Base-by-base conservation (phyloP, 352 stramenopile species). In the Pythium dissimile region DNA sequence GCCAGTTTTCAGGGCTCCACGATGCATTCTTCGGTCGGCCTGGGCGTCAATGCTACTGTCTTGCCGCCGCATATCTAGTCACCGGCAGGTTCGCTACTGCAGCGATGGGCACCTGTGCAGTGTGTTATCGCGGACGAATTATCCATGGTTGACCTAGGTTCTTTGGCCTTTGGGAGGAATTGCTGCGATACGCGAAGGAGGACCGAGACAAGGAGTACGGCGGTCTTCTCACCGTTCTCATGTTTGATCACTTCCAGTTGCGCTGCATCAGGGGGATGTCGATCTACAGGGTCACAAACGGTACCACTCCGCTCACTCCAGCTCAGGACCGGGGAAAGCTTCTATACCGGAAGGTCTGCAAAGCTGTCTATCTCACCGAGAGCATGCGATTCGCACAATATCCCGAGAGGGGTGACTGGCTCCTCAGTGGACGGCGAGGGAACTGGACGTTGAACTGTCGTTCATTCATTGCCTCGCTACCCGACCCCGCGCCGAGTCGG, bases 101-200 rank as follows among this genome's bases (percentile, higher is more conserved):
- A 23, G 1, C 23, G 43, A 26, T 62, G 62, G 54, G 62, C 52
- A 7, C 55, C 62, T 9, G 39, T 62, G 1, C 8, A 54, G 1
- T 55, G 44, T 5, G 37, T 65, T 0, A 38, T 69, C 16, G 62
- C 31, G 0, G 55, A 69, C 46, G 62, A 69, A 41, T 7, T 66
- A 6, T 66, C 51, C 0, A 65, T 69, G 50, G 43, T 39, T n/a
- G 47, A 62, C 37, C 18, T 69, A 1, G 31, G 13, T 57, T 69
- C 11, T 62, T 65, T 21, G 55, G 55, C 13, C 38, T 69, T 1
- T 64, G 62, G 54, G 62, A 62, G 51, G 62, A 69, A 53, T 42
- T 55, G 4, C n/a, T 65, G 5, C 30, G 32, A 5, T 9, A 56
- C 3, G 18, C 55, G 0, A 69, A 65, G 26, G 55, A 69, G 10